phyloP scores from a whole-genome alignment of 345 rosid genomes.

The Ceriops tagal region DNA sequence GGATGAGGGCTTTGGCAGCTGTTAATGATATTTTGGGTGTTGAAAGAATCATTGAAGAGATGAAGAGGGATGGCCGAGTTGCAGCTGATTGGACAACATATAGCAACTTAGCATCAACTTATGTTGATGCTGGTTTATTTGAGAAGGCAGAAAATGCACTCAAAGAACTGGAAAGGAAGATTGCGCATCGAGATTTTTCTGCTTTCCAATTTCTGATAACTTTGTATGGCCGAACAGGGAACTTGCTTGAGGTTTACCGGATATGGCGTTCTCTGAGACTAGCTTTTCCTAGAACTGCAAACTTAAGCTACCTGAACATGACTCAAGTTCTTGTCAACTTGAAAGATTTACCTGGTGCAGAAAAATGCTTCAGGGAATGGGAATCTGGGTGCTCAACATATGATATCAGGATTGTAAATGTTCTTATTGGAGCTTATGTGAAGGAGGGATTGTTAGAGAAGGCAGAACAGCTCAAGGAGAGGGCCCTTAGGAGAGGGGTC shows the following conservation, averaged over 20 bases:
- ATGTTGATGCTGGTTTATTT: conserved; percentile 57
- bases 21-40: conserved; percentile 61
- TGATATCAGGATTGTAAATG: conserved; percentile 74
- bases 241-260: conserved; percentile 73
- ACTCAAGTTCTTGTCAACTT: conserved; percentile 76
- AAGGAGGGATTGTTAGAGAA: conserved; percentile 53
- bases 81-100: conserved; percentile 88
- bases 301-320: conserved; percentile 85
- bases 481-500: conserved; percentile 61
- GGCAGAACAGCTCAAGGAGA: conserved; percentile 68
- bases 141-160: conserved; percentile 80
- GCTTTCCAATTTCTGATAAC: conserved; percentile 85
- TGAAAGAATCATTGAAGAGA: conserved; percentile 81
- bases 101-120: conserved; percentile 82
- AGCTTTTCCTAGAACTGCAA: conserved; percentile 68
- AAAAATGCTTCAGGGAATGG: conserved; percentile 89
- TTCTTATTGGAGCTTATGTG: conserved; percentile 61
- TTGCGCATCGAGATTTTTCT: conserved; percentile 43
- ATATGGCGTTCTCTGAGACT: conserved; percentile 90
- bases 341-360: conserved; percentile 90
- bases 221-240: conserved; percentile 63
- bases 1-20: conserved; percentile 96
- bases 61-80: conserved; percentile 82
- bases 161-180: conserved; percentile 70
- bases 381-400: conserved; percentile 58